These are phyloP conservation scores for Toxoplasma gondii DNA, from an alignment of 169 alveolate species.

Conservation along the genomic window DNA sequence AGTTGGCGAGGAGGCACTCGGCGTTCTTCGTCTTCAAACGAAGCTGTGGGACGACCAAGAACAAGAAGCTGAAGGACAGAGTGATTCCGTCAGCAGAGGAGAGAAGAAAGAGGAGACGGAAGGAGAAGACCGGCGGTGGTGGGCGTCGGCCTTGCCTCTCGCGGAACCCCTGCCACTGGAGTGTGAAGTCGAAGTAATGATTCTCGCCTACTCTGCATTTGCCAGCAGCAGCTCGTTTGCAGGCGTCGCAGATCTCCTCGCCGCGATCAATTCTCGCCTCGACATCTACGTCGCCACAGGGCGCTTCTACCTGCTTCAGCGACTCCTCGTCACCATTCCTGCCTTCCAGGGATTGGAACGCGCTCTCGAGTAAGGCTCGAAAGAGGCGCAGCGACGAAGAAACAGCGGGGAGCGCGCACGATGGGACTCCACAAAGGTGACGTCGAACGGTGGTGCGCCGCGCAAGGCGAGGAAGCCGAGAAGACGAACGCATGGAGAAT, in stretches of 20 bases:
- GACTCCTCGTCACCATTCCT: conserved; percentile 56
- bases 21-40: neutral
- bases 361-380: conserved; percentile 57
- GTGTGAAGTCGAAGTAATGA: conserved; percentile 55
- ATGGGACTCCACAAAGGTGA: neutral
- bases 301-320: conserved; percentile 51
- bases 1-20: conserved; percentile 55
- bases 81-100: neutral
- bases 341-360: conserved; percentile 48
- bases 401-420: neutral
- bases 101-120: neutral
- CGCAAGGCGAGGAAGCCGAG: too few species aligned
- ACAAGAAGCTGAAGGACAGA: neutral
- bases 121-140: neutral
- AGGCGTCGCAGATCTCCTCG: conserved; percentile 49
- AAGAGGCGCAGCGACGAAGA: neutral
- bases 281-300: conserved; percentile 56
- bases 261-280: conserved; percentile 37
- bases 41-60: conserved; percentile 26
- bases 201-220: conserved; percentile 50
- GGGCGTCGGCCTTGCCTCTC: neutral
- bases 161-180: conserved; percentile 40
- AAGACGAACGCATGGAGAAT: too few species aligned
- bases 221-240: conserved; percentile 58
- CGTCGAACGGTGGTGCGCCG: neutral